A percentile compares a stretch with the other conserved stretches of the same genome.
Evolutionary conservation across 345 rosid species (phyloP).

Genomic region (Aquilaria malaccensis): DNA sequence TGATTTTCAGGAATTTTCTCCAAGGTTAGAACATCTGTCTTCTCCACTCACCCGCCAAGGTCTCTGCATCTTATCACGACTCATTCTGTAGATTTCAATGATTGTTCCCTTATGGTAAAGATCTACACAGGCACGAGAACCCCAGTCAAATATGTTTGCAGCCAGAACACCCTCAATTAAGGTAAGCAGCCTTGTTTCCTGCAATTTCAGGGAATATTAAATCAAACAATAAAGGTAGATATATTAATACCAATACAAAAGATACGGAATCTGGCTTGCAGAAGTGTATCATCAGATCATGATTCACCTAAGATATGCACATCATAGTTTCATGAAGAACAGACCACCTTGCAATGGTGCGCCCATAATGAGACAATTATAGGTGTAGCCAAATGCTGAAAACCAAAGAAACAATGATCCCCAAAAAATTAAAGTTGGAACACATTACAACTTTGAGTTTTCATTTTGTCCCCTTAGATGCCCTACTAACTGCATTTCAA

Average conservation of each 20-base stretch:
- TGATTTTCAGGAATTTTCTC: constrained; percentile 8
- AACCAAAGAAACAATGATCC: too few relatives aligned
- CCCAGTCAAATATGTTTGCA: constrained; percentile 99
- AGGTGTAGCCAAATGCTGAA: too few relatives aligned
- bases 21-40: neutral
- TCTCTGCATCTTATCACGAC: constrained; percentile 97
- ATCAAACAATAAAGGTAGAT: neutral
- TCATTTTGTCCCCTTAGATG: too few relatives aligned
- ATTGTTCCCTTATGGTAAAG: constrained; percentile 97
- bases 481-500: too few relatives aligned
- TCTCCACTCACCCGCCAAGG: constrained; percentile 79
- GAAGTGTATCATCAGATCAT: neutral
- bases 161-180: constrained; percentile 96
- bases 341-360: too few relatives aligned
- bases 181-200: constrained; percentile 89
- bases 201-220: constrained; percentile 17
- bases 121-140: constrained; percentile 98
- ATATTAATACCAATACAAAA: neutral
- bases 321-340: neutral
- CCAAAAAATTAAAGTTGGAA: too few relatives aligned
- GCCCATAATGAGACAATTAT: too few relatives aligned
- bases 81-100: constrained; percentile 98
- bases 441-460: too few relatives aligned
- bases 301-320: neutral
- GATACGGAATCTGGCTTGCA: neutral